Base-by-base conservation (phyloP, 2,329 filamentous ascomycete species). In the Rhynchosporium graminicola region DNA sequence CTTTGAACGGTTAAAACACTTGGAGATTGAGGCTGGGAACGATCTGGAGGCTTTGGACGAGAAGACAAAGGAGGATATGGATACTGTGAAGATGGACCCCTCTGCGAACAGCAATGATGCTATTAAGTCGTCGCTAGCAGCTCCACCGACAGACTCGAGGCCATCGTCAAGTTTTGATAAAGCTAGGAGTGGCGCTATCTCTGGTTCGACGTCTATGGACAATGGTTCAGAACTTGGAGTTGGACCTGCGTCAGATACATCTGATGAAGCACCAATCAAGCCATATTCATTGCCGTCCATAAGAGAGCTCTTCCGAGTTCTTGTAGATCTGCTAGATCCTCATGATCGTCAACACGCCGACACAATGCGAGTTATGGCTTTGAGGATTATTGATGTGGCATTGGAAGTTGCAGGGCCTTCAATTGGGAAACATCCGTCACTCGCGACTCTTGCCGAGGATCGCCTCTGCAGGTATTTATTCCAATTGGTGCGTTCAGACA, bases 221-320 rank as follows among this genome's bases (percentile, higher is more conserved):
- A 68, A 62, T 48, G 60, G 57, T 20, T 71, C 69, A 9, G 72
- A 75, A 36, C 51, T 66, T 46, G 71, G 63, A 52, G 61, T 71
- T 57, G 70, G 62, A 2, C 69, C 70, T 55, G 67, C 66, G 3
- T 74, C 71, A 45, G 73, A 75, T 52, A 38, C 67, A 38, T 71
- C 70, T 38, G 73, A 75, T 50, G 77, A 80, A 12, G 74, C 78
- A 6, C 82, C 86, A 55, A 86, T 96, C 61, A 91, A 88, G 66
- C 94, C 96, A 0, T 99, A 99, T 75, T 96, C 93, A 13, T 78
- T 99, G 36, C 92, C 94, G 1, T 97, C 94, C 2, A 97, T 99
- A 68, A 83, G 93, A 68, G 96, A 99, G 74, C 83, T 99, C 0
- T 97, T 99, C 74, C 83, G 95, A 59, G 95, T 98, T 47, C 80